A percentile compares a stretch with the other conserved stretches of the same genome.
Evolutionary conservation across 1,139 yeast genomes (phyloP).

Genomic region (Ogataea hybrid): DNA sequence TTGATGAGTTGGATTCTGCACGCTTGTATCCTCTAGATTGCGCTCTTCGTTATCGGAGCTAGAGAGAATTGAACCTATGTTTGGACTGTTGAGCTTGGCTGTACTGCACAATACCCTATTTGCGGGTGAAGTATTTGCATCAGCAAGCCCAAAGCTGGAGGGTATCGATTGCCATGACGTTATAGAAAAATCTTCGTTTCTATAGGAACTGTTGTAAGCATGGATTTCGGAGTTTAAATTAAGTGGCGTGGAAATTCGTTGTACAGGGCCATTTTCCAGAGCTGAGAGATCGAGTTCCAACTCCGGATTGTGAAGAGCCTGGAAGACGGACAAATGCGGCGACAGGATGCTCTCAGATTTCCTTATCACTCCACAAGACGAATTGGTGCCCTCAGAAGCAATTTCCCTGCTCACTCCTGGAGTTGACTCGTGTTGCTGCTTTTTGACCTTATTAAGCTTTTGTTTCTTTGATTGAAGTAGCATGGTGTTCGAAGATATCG

Average conservation of each 20-base stretch:
- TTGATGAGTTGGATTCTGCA: conserved; percentile 12
- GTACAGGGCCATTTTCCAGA: background rate
- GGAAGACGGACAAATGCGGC: conserved; percentile 31
- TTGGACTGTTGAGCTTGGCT: no score
- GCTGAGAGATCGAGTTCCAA: conserved; percentile 23
- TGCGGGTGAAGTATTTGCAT: no score
- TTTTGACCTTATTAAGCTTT: conserved; percentile 6
- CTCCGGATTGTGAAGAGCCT: conserved; percentile 32
- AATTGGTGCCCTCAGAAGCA: conserved; percentile 1
- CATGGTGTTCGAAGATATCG: conserved; percentile 4
- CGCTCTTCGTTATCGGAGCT: no score
- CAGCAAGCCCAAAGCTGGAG: no score
- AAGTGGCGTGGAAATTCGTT: conserved; percentile 1
- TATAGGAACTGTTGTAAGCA: no score
- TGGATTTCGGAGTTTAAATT: conserved; percentile 2
- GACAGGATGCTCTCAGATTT: conserved; percentile 23
- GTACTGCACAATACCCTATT: no score
- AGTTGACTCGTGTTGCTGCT: conserved; percentile 2
- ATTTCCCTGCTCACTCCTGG: background rate
- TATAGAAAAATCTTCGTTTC: no score
- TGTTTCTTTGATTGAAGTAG: conserved; percentile 12
- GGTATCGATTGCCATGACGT: no score
- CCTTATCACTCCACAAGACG: conserved; percentile 6
- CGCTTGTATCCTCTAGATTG: no score
- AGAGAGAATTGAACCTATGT: no score